Evolutionary conservation across 176 grass and related monocot species (phyloP).

Genomic region (Rhynchospora pubera): DNA sequence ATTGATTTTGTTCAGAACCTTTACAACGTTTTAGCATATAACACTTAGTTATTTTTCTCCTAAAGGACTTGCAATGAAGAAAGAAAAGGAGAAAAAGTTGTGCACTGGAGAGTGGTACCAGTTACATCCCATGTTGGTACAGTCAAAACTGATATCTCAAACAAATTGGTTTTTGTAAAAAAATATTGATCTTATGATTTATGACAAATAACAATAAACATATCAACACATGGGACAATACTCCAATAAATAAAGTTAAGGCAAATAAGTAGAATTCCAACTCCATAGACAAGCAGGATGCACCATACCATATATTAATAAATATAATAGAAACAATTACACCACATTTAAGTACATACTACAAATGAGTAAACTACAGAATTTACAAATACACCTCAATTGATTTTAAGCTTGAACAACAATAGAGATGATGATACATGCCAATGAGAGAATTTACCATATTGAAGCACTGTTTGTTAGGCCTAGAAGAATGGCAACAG

Average conservation of each 20-base stretch:
- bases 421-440: background rate
- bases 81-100: background rate
- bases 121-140: background rate
- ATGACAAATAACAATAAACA: background rate
- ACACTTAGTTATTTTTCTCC: background rate
- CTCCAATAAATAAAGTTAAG: background rate
- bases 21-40: no score
- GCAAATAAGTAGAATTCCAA: background rate
- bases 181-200: background rate
- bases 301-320: background rate
- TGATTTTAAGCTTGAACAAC: background rate
- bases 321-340: background rate
- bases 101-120: background rate
- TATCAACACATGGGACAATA: background rate
- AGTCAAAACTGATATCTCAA: background rate
- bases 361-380: background rate
- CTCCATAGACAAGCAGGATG: background rate
- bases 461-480: slow-evolving; percentile 33
- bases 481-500: slow-evolving; percentile 48
- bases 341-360: background rate
- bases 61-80: background rate
- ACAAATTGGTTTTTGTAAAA: background rate
- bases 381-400: slow-evolving; percentile 2
- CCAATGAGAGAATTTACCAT: slow-evolving; percentile 35
- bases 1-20: no score